phyloP scores from a whole-genome alignment of 805 yeast genomes.

The Hanseniaspora jakobsenii region DNA sequence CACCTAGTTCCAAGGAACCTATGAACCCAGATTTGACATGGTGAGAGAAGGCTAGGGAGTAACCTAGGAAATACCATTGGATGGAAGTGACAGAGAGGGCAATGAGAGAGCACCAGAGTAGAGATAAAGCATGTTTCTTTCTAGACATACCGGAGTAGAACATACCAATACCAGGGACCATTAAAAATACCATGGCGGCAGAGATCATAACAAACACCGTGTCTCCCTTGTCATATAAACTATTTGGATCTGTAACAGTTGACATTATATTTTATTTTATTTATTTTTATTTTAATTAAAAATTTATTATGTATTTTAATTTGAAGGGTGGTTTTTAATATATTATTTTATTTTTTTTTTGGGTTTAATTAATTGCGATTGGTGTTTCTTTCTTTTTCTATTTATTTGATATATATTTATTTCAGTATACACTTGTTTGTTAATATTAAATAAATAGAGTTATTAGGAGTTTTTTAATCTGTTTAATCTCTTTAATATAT shows the following conservation, averaged over 20 bases:
- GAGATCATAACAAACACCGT: slow-evolving; percentile 77
- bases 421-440: too few relatives aligned
- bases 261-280: slow-evolving; percentile 24
- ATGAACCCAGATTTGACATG: slow-evolving; percentile 50
- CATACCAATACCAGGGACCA: slow-evolving; percentile 92
- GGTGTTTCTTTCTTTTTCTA: too few relatives aligned
- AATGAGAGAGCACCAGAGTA: slow-evolving; percentile 89
- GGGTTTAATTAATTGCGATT: too few relatives aligned
- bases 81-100: slow-evolving; percentile 70
- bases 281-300: not conserved
- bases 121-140: slow-evolving; percentile 88
- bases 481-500: too few relatives aligned
- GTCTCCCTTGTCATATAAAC: slow-evolving; percentile 57
- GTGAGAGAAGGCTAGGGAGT: slow-evolving; percentile 74
- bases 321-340: too few relatives aligned
- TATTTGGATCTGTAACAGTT: slow-evolving; percentile 64
- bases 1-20: slow-evolving; percentile 73
- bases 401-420: too few relatives aligned
- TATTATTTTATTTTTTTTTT: too few relatives aligned
- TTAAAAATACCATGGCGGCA: slow-evolving; percentile 80
- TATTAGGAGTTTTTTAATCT: too few relatives aligned
- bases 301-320: too few relatives aligned
- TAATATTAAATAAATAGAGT: too few relatives aligned
- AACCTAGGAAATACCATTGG: slow-evolving; percentile 99
- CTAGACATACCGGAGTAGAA: slow-evolving; percentile 87